Evolutionary conservation across 176 grass and related monocot species (phyloP), one percentile per base, ranked within the genome.

Genomic region (Paspalum notatum): DNA sequence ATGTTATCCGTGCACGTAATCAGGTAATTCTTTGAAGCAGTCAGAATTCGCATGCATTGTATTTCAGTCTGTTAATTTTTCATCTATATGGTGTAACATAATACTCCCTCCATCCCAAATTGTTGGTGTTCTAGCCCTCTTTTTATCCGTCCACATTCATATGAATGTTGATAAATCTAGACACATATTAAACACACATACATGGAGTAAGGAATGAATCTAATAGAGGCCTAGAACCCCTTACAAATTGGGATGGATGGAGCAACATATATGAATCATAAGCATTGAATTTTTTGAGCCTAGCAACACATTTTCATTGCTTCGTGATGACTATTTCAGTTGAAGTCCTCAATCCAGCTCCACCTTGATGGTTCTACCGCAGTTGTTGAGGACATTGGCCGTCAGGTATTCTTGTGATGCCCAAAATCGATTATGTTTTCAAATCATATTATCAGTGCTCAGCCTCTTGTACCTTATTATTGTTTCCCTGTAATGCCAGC

Each of bases 1-100:
- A 99, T 88, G 97, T 99, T 84, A 95, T 91, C 72, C 93, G 97
- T 67, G 97, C 97, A 17, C 89, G 93, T n/a, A 99, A 99, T 86
- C 97, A 96, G 89, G 97, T 99, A 83, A 75, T 67, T 71, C 22
- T 71, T 67, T 49, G 37, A 62, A 37, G 0, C 4, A 32, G 12
- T 66, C 32, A 32, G 32, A 32, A 32, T 32, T 32, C 32, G 32
- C 32, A 32, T 32, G 3, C 32, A 47, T 54, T 32, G 12, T 54
- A n/a, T 26, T 41, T 58, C 24, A 15, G 10, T 7, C 84, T 40
- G 77, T 2, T 32, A 32, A 32, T 47, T 66, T 75, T 52, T 59
- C 5, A n/a, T 54, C 64, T n/a, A 53, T 55, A n/a, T 24, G 38
- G 26, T 25, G 8, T 32, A 32, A 32, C 32, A 32, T 32, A 32